These are phyloP conservation scores for Xylogone sp. DNA, from an alignment of 2,329 filamentous ascomycete species.

Conservation along the genomic window DNA sequence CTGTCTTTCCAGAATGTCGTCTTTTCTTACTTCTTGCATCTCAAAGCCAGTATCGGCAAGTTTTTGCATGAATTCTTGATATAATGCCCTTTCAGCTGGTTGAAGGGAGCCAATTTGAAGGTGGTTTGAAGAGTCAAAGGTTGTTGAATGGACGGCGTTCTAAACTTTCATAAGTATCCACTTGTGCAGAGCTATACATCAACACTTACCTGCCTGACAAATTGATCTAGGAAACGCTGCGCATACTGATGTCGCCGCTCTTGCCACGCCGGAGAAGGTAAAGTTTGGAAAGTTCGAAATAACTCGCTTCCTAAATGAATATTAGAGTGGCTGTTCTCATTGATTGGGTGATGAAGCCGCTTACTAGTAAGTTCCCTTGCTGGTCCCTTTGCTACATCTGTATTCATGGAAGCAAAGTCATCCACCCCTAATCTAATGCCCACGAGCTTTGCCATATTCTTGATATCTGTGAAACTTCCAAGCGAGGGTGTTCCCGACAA, in stretches of 20 bases:
- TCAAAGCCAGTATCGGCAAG: conserved; percentile 46
- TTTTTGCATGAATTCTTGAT: conserved; percentile 51
- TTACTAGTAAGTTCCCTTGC: conserved; percentile 39
- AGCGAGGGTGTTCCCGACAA: conserved; percentile 60
- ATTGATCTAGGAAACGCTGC: conserved; percentile 48
- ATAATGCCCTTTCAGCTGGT: conserved; percentile 46
- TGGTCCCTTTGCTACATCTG: conserved; percentile 39
- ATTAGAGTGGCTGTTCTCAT: conserved; percentile 1
- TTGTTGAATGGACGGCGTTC: conserved; percentile 39
- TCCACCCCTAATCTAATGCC: conserved; percentile 51
- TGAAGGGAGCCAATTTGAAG: conserved; percentile 40
- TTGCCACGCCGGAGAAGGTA: conserved; percentile 49
- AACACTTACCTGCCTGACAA: conserved; percentile 24
- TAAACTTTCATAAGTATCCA: conserved; percentile 9
- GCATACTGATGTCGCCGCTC: conserved; percentile 44
- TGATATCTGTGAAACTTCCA: conserved; percentile 54
- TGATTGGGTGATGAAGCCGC: conserved; percentile 6
- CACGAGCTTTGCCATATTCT: conserved; percentile 53
- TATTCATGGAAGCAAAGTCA: conserved; percentile 38
- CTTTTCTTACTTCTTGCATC: conserved; percentile 29
- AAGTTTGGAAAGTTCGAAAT: conserved; percentile 49
- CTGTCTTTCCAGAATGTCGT: conserved; percentile 31
- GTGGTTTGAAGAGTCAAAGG: conserved; percentile 39
- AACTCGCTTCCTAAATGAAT: conserved; percentile 41
- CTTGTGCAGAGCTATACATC: background rate